phyloP scores from a whole-genome alignment of 75 land plant genomes.

The Pinus tabuliformis region DNA sequence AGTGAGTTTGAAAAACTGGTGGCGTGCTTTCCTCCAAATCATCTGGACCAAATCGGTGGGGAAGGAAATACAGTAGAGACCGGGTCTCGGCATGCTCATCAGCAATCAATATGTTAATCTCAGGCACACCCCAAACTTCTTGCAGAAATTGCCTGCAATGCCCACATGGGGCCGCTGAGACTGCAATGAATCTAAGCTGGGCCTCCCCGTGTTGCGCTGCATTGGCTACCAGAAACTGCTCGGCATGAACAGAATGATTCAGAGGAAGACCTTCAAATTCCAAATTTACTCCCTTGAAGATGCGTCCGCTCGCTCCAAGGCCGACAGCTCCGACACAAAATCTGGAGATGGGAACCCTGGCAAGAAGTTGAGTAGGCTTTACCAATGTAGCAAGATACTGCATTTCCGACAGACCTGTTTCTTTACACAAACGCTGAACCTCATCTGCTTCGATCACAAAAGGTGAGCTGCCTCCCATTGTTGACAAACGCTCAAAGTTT shows the following conservation, averaged over 20 bases:
- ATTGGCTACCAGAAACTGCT: constrained; percentile 83
- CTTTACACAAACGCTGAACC: too few species aligned
- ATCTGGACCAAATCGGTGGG: too few species aligned
- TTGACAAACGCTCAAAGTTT: too few species aligned
- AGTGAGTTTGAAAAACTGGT: neutral
- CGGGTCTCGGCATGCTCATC: too few species aligned
- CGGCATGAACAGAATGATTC: too few species aligned
- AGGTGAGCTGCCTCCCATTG: constrained; percentile 12
- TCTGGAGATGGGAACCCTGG: constrained; percentile 82
- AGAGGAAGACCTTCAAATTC: constrained; percentile 58
- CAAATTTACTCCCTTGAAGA: constrained; percentile 88
- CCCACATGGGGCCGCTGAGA: constrained; percentile 78
- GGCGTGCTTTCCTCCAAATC: neutral
- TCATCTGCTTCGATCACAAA: constrained; percentile 51
- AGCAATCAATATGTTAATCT: constrained; percentile 26
- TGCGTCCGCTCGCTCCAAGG: constrained; percentile 11
- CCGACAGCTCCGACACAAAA: constrained; percentile 90
- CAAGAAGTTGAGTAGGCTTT: constrained; percentile 45
- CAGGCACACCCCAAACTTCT: constrained; percentile 63
- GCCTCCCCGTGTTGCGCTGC: constrained; percentile 57
- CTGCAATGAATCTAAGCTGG: constrained; percentile 5
- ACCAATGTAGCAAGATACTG: constrained; percentile 59
- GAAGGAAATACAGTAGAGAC: too few species aligned
- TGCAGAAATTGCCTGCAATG: constrained; percentile 98
- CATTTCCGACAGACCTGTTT: too few species aligned